Evolutionary conservation across 208 protist species (phyloP), one percentile per base, ranked within the genome.

Genomic region (Trypanosoma brucei): DNA sequence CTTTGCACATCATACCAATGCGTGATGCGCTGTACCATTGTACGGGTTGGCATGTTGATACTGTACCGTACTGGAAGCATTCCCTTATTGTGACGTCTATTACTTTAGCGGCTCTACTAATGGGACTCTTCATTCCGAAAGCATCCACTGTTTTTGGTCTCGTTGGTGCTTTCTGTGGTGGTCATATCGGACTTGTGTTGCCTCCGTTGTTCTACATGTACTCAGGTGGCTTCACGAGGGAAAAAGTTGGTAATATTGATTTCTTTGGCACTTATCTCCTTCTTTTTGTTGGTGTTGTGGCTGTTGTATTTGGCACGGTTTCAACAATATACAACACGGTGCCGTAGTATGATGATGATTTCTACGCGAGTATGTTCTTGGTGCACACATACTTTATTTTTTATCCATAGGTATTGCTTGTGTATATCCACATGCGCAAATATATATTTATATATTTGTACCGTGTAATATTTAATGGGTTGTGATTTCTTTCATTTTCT

Each of bases 101-200:
- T 6, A 75, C 72, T 53, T 5, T 75, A 8, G 11, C 78, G 22
- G 71, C 83, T 35, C 75, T 91, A 38, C 14, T 93, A 30, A 66
- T 61, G 22, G 84, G 82, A 9, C 55, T 93, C 3, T 81, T 91
- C 61, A 83, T 91, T 59, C 81, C 81, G 1, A 81, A 88, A n/a
- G 76, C 91, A 36, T 84, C 83, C 66, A 68, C 66, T 11, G 82
- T 93, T 30, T 90, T 93, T 55, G 78, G 73, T 3, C 63, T 93
- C 34, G 73, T 93, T 36, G 84, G 87, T 37, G 76, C 75, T 14
- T 70, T 91, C 42, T 76, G 70, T 33, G 83, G 79, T 9, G 64
- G 72, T 31, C 79, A 85, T 48, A 83, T 93, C 59, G 81, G 66
- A 22, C 89, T 93, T 59, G 69, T 91, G 45, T 86, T 91, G n/a